Percentiles rank a stretch among this genome's conserved stretches.
phyloP scores from a whole-genome alignment of 305 asterid genomes.

The Ruellia speciosa region DNA sequence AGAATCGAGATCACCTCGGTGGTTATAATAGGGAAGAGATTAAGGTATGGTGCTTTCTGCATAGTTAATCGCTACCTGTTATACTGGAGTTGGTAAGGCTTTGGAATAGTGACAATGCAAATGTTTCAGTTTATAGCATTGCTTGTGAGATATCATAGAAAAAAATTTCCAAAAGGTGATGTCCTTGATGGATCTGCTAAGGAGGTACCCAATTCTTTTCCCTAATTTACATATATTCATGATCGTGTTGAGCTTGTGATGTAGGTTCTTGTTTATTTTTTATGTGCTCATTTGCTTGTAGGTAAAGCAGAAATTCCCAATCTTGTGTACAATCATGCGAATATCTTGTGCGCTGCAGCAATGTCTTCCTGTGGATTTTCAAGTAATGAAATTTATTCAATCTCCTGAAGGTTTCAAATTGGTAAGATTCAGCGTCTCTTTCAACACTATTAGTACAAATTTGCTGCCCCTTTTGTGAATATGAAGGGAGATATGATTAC shows the following conservation, averaged over 20 bases:
- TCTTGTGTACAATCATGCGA: slow-evolving; percentile 56
- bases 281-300: slow-evolving; percentile 18
- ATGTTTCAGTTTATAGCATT: slow-evolving; percentile 58
- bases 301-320: slow-evolving; percentile 53
- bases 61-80: slow-evolving; percentile 7
- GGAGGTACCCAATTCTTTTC: slow-evolving; percentile 31
- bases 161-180: slow-evolving; percentile 46
- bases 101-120: slow-evolving; percentile 22
- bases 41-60: slow-evolving; percentile 32
- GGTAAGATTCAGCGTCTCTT: slow-evolving; percentile 33
- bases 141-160: slow-evolving; percentile 67
- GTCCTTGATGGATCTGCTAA: slow-evolving; percentile 35
- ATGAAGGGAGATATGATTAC: background rate
- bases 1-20: slow-evolving; percentile 61
- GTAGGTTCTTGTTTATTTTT: slow-evolving; percentile 4
- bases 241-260: slow-evolving; percentile 1
- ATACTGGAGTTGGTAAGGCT: background rate
- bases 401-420: slow-evolving; percentile 45
- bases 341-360: slow-evolving; percentile 47
- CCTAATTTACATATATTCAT: background rate
- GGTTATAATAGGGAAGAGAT: slow-evolving; percentile 55
- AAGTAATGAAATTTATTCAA: slow-evolving; percentile 29
- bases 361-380: slow-evolving; percentile 29
- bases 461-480: background rate
- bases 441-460: background rate